A percentile compares a stretch with the other conserved stretches of the same genome.
Conservation (phyloP, 2,329 filamentous ascomycete genomes). For the Ascosphaera acerosa region DNA sequence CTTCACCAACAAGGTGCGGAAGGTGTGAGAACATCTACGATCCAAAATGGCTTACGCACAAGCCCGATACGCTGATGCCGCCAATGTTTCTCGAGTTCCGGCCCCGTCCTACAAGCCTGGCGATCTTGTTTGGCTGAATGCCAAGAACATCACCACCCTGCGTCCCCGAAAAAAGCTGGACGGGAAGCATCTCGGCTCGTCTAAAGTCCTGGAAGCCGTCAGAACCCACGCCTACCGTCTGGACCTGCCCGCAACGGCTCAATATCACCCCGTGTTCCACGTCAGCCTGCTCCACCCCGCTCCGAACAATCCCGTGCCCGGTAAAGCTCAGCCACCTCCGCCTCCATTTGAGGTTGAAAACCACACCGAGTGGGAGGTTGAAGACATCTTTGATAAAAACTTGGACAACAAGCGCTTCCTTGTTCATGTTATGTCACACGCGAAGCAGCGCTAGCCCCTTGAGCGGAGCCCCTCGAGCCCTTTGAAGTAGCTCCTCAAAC, state of each 20-base stretch:
- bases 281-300: background rate
- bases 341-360: background rate
- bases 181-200: background rate
- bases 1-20: background rate
- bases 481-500: too few relatives aligned
- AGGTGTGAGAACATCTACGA: background rate
- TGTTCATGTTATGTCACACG: too few relatives aligned
- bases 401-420: too few relatives aligned
- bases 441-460: too few relatives aligned
- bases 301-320: background rate
- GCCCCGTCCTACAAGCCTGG: background rate
- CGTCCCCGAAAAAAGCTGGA: slow-evolving; percentile 3
- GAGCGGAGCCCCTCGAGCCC: too few relatives aligned
- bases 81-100: background rate
- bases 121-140: slow-evolving; percentile 1
- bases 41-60: background rate
- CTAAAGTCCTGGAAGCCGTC: background rate
- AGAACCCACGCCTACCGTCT: background rate
- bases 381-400: background rate
- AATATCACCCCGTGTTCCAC: slow-evolving; percentile 2
- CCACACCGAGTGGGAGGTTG: background rate
- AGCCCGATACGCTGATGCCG: background rate
- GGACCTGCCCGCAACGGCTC: background rate
- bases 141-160: slow-evolving; percentile 1
- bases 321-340: background rate